phyloP scores from a whole-genome alignment of 1,284 basidiomycete genomes.

The Exobasidium rhododendri region DNA sequence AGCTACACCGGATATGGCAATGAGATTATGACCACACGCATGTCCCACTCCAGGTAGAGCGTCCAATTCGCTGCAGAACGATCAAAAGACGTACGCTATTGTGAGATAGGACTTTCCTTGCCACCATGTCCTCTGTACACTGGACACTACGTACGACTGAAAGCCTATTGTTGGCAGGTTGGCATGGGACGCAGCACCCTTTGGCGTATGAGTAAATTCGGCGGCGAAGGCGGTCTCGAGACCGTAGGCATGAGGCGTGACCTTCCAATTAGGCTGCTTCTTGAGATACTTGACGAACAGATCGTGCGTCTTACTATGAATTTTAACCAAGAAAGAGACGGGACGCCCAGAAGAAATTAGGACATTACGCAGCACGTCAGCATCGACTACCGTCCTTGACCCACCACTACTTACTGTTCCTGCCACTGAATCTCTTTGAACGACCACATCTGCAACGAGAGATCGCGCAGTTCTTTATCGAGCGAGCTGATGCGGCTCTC shows the following conservation, averaged over 20 bases:
- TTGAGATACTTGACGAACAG: slow-evolving; percentile 38
- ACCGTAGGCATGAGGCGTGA: slow-evolving; percentile 47
- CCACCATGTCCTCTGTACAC: too few relatives aligned
- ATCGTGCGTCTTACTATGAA: slow-evolving; percentile 41
- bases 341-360: slow-evolving; percentile 8
- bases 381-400: background rate
- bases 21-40: slow-evolving; percentile 79
- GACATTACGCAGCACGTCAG: background rate
- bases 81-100: too few relatives aligned
- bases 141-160: slow-evolving; percentile 64
- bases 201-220: slow-evolving; percentile 59
- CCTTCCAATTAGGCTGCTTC: slow-evolving; percentile 28
- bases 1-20: slow-evolving; percentile 75
- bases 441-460: slow-evolving; percentile 53
- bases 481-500: slow-evolving; percentile 32
- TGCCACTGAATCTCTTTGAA: slow-evolving; percentile 53
- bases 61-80: slow-evolving; percentile 78
- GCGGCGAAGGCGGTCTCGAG: slow-evolving; percentile 70
- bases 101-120: too few relatives aligned
- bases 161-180: slow-evolving; percentile 43
- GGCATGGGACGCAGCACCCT: slow-evolving; percentile 14
- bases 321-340: slow-evolving; percentile 6
- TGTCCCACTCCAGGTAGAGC: slow-evolving; percentile 57
- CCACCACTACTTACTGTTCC: slow-evolving; percentile 18
- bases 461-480: slow-evolving; percentile 43